Evolutionary conservation across 1,284 basidiomycete species (phyloP).

Genomic region (Golubevia pallescens): DNA sequence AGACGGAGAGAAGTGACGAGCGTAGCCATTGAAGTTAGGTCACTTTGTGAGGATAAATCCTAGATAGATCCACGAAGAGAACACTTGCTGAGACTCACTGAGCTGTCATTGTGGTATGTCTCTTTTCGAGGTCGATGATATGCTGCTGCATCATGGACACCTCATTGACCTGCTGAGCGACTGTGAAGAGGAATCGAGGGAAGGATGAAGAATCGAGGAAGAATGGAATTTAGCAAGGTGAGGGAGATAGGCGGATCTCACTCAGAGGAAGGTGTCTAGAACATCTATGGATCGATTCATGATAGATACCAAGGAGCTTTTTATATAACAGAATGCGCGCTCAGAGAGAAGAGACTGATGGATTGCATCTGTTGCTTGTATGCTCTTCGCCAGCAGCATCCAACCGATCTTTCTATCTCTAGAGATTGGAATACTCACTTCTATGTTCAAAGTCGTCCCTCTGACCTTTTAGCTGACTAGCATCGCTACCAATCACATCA

Average conservation of each 20-base stretch:
- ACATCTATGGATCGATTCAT: background rate
- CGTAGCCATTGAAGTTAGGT: background rate
- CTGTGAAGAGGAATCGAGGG: conserved; percentile 64
- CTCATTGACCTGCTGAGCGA: conserved; percentile 75
- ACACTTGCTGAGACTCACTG: conserved; percentile 65
- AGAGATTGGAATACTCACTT: conserved; percentile 68
- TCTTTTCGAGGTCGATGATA: conserved; percentile 78
- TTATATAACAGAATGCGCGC: background rate
- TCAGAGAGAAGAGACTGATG: conserved; percentile 6
- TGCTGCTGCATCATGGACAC: conserved; percentile 76
- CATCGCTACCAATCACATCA: conserved; percentile 77
- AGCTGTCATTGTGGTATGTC: conserved; percentile 75
- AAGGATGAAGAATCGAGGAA: background rate
- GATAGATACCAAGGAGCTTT: background rate
- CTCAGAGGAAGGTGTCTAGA: conserved; percentile 10
- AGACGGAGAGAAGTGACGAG: background rate
- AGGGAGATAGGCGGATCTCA: background rate
- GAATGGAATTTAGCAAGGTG: conserved; percentile 1
- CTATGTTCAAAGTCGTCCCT: conserved; percentile 88
- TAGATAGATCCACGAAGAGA: background rate
- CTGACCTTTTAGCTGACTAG: conserved; percentile 75
- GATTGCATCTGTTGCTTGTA: background rate
- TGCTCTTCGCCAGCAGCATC: background rate
- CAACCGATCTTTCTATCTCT: background rate
- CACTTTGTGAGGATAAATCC: background rate